phyloP scores from a whole-genome alignment of 805 yeast genomes.

The Saturnispora saitoi region DNA sequence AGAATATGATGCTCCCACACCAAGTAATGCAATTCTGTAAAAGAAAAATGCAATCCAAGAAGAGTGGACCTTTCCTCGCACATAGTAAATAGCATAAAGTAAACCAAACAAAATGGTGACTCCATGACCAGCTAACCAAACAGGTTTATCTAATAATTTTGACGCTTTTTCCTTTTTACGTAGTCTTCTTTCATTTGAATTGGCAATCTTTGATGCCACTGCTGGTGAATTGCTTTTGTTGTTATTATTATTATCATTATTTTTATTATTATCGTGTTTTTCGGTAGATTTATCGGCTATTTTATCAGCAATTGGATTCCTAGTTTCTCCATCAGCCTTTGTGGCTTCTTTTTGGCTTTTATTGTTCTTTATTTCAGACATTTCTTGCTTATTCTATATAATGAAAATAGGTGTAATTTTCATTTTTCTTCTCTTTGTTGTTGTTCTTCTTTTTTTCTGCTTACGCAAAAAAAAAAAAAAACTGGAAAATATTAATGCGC shows the following conservation, averaged over 20 bases:
- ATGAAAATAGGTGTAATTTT: too few species aligned
- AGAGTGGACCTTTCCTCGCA: slow-evolving; percentile 29
- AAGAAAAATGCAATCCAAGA: slow-evolving; percentile 39
- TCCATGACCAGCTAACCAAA: slow-evolving; percentile 54
- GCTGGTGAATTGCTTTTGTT: too few species aligned
- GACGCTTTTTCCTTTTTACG: slow-evolving; percentile 9
- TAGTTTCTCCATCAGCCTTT: not conserved
- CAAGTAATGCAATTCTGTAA: slow-evolving; percentile 49
- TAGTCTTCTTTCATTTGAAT: slow-evolving; percentile 1
- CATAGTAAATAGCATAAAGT: slow-evolving; percentile 28
- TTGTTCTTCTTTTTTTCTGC: too few species aligned
- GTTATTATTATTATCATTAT: too few species aligned
- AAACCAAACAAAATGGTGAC: slow-evolving; percentile 38
- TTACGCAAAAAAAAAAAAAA: too few species aligned
- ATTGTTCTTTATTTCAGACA: not conserved
- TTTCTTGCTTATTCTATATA: not conserved
- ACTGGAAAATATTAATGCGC: too few species aligned
- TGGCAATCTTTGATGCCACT: not conserved
- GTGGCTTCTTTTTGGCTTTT: not conserved
- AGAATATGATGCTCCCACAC: slow-evolving; percentile 44
- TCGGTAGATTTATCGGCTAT: not conserved
- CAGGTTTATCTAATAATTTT: slow-evolving; percentile 26
- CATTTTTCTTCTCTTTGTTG: too few species aligned
- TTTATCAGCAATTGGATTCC: not conserved
- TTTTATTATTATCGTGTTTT: not conserved